These are phyloP conservation scores for Ophiostoma ulmi DNA, from an alignment of 2,329 filamentous ascomycete genomes.

Conservation along the genomic window DNA sequence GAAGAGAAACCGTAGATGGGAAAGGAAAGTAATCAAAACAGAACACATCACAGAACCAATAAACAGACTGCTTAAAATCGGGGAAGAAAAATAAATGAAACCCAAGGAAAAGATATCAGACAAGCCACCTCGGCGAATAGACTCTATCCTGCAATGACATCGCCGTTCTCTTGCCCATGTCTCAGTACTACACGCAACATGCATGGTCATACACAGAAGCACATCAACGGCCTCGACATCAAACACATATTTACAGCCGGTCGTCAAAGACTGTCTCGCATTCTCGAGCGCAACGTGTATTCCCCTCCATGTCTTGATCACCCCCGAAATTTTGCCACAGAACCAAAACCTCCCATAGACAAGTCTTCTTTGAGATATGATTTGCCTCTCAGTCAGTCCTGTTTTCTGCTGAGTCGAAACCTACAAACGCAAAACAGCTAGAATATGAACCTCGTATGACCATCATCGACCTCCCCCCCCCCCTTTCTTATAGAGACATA, in stretches of 20 bases:
- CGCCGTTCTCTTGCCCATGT: background rate
- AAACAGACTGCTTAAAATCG: background rate
- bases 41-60: too few species aligned
- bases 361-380: background rate
- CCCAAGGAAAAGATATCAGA: background rate
- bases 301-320: background rate
- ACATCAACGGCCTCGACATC: background rate
- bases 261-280: background rate
- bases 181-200: background rate
- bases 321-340: background rate
- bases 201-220: background rate
- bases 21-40: too few species aligned
- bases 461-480: too few species aligned
- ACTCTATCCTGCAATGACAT: background rate
- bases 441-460: too few species aligned
- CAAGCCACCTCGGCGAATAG: background rate
- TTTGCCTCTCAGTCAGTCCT: background rate
- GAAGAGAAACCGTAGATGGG: too few species aligned
- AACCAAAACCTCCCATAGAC: background rate
- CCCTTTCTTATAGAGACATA: background rate
- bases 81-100: background rate
- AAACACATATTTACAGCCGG: too few species aligned
- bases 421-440: background rate
- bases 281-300: background rate
- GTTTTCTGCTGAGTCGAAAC: background rate